Percentiles rank a stretch among this genome's conserved stretches.
phyloP scores from a whole-genome alignment of 495 filamentous ascomycete genomes.

The Annulohypoxylon stygium region DNA sequence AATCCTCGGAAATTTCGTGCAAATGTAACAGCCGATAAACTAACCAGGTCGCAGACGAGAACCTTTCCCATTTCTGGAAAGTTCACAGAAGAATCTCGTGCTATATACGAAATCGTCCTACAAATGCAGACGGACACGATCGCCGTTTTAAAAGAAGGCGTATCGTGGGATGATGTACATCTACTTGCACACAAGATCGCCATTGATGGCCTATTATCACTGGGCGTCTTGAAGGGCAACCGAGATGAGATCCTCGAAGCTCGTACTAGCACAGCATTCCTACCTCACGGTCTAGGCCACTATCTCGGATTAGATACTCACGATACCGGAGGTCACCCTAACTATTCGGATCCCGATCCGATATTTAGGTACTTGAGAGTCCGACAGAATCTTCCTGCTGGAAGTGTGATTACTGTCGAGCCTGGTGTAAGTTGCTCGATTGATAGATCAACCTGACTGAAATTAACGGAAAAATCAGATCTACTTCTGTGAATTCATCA shows the following conservation, averaged over 20 bases:
- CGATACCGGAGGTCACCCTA: constrained; percentile 87
- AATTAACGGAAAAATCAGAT: constrained; percentile 64
- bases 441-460: background rate
- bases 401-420: constrained; percentile 89
- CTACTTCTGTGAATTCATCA: constrained; percentile 95
- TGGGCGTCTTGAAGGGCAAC: constrained; percentile 80
- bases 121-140: constrained; percentile 87
- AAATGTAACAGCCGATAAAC: background rate
- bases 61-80: constrained; percentile 85
- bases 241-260: constrained; percentile 78
- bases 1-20: background rate
- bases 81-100: constrained; percentile 77
- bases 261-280: constrained; percentile 86
- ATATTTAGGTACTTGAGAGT: constrained; percentile 90
- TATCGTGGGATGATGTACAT: constrained; percentile 89
- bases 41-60: constrained; percentile 67
- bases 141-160: constrained; percentile 77
- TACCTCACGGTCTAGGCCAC: constrained; percentile 92
- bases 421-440: constrained; percentile 72
- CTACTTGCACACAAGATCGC: constrained; percentile 81
- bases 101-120: constrained; percentile 88
- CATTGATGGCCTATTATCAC: constrained; percentile 78
- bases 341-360: constrained; percentile 84
- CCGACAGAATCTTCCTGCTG: constrained; percentile 78
- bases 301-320: constrained; percentile 96